These are phyloP conservation scores for Xylariomycetidae sp. DNA, from an alignment of 2,329 filamentous ascomycete species.

Conservation along the genomic window DNA sequence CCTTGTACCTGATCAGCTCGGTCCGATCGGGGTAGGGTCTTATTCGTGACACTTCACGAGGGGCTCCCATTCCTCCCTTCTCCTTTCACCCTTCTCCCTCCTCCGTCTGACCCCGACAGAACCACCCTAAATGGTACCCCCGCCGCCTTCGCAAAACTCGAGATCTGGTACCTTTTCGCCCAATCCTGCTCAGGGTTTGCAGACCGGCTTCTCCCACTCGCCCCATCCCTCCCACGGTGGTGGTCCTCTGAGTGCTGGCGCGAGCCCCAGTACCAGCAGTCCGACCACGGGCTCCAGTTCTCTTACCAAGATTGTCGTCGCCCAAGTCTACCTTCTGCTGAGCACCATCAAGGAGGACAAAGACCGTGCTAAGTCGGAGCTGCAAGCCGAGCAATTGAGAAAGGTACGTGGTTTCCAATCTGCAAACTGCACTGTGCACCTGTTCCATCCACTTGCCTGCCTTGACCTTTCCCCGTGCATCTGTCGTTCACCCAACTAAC, in stretches of 20 bases:
- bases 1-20: too few relatives aligned
- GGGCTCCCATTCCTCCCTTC: constrained; percentile 12
- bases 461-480: not conserved
- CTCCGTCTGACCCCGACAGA: constrained; percentile 16
- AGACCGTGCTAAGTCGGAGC: constrained; percentile 84
- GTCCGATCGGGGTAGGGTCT: too few relatives aligned
- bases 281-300: constrained; percentile 56
- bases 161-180: constrained; percentile 62
- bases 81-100: constrained; percentile 12
- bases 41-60: too few relatives aligned
- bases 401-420: constrained; percentile 57
- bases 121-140: constrained; percentile 31
- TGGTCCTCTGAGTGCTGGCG: constrained; percentile 54
- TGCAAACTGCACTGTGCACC: not conserved
- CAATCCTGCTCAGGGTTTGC: constrained; percentile 52
- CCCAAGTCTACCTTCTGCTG: constrained; percentile 90
- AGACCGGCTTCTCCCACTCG: constrained; percentile 52
- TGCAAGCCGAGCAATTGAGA: constrained; percentile 83
- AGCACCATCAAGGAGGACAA: constrained; percentile 95
- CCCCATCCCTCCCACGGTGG: constrained; percentile 54
- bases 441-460: constrained; percentile 1
- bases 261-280: constrained; percentile 58
- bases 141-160: constrained; percentile 34
- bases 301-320: constrained; percentile 88
- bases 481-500: constrained; percentile 9